Conservation (phyloP, 2,329 filamentous ascomycete genomes). For the Lithohypha guttulata region DNA sequence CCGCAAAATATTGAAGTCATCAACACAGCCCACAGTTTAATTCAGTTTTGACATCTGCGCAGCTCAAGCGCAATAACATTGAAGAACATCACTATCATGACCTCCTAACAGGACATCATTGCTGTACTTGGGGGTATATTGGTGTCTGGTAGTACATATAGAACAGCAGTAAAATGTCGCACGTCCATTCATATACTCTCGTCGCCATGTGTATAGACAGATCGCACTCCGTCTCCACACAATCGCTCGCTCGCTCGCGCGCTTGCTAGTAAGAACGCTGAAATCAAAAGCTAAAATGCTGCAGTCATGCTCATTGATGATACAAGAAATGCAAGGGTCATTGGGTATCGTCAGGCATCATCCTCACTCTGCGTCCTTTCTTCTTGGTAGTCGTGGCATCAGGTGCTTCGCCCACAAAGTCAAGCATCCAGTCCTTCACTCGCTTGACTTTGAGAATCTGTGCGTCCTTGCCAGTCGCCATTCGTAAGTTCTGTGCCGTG, state of each 20-base stretch:
- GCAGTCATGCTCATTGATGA: not conserved
- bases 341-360: slow-evolving; percentile 32
- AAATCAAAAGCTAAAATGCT: not conserved
- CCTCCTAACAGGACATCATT: not conserved
- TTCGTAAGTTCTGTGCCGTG: slow-evolving; percentile 39
- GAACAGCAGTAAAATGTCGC: not conserved
- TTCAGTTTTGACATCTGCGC: no score
- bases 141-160: not conserved
- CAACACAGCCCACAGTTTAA: no score
- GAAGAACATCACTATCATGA: not conserved
- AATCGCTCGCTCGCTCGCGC: not conserved
- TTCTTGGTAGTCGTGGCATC: slow-evolving; percentile 14
- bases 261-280: no score
- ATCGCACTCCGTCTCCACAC: no score
- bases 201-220: no score
- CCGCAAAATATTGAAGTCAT: no score
- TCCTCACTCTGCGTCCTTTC: slow-evolving; percentile 6
- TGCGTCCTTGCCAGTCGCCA: slow-evolving; percentile 29
- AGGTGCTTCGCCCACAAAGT: slow-evolving; percentile 48
- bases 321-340: slow-evolving; percentile 13
- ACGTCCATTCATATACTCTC: no score
- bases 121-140: not conserved
- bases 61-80: no score
- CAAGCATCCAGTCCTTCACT: slow-evolving; percentile 64
- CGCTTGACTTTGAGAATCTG: slow-evolving; percentile 53